phyloP scores from a whole-genome alignment of 1,139 yeast species.

The Yamadazyma atlantica region DNA sequence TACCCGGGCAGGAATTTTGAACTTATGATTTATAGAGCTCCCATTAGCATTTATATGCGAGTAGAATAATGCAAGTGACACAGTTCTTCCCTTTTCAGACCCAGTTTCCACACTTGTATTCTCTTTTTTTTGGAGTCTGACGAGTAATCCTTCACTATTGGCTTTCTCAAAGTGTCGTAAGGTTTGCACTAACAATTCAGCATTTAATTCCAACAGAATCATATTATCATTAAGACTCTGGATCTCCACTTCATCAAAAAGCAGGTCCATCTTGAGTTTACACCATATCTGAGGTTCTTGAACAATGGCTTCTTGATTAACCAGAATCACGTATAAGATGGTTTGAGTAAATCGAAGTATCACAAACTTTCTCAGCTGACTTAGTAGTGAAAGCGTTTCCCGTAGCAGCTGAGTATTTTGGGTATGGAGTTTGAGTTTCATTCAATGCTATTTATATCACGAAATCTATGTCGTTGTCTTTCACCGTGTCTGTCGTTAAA shows the following conservation, averaged over 20 bases:
- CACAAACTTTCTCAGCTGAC: conserved; percentile 31
- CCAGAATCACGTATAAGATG: conserved; percentile 49
- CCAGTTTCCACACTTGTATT: conserved; percentile 18
- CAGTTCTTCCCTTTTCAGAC: conserved; percentile 38
- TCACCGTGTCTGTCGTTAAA: too few species aligned
- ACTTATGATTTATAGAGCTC: conserved; percentile 52
- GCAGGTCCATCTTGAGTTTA: conserved; percentile 39
- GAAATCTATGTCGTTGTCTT: background rate
- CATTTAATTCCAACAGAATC: conserved; percentile 55
- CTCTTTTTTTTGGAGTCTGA: conserved; percentile 52
- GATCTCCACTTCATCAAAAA: conserved; percentile 53
- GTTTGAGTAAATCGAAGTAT: conserved; percentile 47
- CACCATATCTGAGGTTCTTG: conserved; percentile 67
- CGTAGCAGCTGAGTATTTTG: conserved; percentile 29
- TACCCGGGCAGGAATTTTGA: conserved; percentile 57
- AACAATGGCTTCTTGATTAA: conserved; percentile 34
- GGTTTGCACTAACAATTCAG: conserved; percentile 55
- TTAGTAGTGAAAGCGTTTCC: conserved; percentile 30
- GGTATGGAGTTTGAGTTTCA: conserved; percentile 38
- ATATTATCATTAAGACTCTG: conserved; percentile 44
- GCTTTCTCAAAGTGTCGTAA: conserved; percentile 54
- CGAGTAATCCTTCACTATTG: conserved; percentile 48
- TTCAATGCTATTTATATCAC: conserved; percentile 8
- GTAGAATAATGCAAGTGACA: conserved; percentile 54
- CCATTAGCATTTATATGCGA: conserved; percentile 28